Conservation (phyloP, 2,329 filamentous ascomycete species). For the Cytospora paraplurivora region DNA sequence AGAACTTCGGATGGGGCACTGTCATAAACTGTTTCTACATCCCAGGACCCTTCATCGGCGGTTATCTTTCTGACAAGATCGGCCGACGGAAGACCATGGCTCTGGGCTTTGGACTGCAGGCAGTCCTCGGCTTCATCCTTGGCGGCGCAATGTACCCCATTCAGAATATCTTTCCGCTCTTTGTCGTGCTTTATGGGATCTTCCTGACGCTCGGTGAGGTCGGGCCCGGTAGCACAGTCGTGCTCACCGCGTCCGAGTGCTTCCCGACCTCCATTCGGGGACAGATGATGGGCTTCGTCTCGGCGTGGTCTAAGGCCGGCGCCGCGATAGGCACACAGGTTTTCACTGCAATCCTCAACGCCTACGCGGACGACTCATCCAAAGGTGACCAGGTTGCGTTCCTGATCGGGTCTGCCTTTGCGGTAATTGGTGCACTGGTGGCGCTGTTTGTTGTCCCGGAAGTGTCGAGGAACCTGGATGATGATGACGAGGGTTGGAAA, state of each 20-base stretch:
- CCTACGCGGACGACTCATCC: slow-evolving; percentile 41
- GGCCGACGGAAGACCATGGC: slow-evolving; percentile 54
- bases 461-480: slow-evolving; percentile 44
- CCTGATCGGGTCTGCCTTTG: slow-evolving; percentile 53
- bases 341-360: slow-evolving; percentile 53
- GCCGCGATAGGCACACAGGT: slow-evolving; percentile 53
- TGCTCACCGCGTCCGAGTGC: slow-evolving; percentile 47
- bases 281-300: slow-evolving; percentile 51
- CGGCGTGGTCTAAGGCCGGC: slow-evolving; percentile 52
- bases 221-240: slow-evolving; percentile 49
- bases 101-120: slow-evolving; percentile 49
- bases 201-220: slow-evolving; percentile 53
- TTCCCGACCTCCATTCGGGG: slow-evolving; percentile 54
- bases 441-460: slow-evolving; percentile 50
- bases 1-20: slow-evolving; percentile 48
- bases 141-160: slow-evolving; percentile 50
- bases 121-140: slow-evolving; percentile 51
- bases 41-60: slow-evolving; percentile 50
- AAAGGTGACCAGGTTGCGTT: slow-evolving; percentile 53
- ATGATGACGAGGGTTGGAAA: slow-evolving; percentile 48
- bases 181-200: slow-evolving; percentile 54
- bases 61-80: slow-evolving; percentile 50
- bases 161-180: slow-evolving; percentile 50
- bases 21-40: slow-evolving; percentile 55
- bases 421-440: slow-evolving; percentile 47